Evolutionary conservation across 139 green algal genomes (phyloP).

Genomic region (Micromonas pusilla): DNA sequence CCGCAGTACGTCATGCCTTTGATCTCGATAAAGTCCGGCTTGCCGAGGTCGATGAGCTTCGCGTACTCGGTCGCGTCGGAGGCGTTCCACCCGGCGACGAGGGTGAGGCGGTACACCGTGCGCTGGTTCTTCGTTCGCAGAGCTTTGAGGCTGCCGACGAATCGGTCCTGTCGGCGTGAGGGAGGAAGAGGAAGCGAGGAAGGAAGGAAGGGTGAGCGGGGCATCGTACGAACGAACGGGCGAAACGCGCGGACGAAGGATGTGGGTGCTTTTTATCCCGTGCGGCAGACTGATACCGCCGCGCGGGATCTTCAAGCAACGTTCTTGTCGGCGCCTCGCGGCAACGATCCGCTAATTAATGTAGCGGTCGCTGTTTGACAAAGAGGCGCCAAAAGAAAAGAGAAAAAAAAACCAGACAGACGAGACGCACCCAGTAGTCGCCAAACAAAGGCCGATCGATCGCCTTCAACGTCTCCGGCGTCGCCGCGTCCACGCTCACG

Average conservation of each 20-base stretch:
- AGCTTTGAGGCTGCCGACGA: constrained; percentile 45
- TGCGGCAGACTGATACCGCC: neutral
- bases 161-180: constrained; percentile 27
- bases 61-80: constrained; percentile 59
- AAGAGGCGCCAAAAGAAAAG: constrained; percentile 47
- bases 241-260: neutral
- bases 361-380: neutral
- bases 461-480: constrained; percentile 66
- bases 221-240: neutral
- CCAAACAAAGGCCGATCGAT: constrained; percentile 71
- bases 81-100: constrained; percentile 76
- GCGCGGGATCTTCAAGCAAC: constrained; percentile 5
- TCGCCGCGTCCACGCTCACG: constrained; percentile 75
- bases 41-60: constrained; percentile 50
- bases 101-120: constrained; percentile 72
- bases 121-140: constrained; percentile 59
- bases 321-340: neutral
- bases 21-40: constrained; percentile 80
- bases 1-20: constrained; percentile 80
- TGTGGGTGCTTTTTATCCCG: neutral
- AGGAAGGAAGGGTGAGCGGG: neutral
- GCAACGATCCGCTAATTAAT: neutral
- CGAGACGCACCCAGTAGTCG: constrained; percentile 63
- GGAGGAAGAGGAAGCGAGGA: too few species aligned
- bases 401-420: neutral